phyloP scores from a whole-genome alignment of 345 rosid species.

The Brassica cretica region DNA sequence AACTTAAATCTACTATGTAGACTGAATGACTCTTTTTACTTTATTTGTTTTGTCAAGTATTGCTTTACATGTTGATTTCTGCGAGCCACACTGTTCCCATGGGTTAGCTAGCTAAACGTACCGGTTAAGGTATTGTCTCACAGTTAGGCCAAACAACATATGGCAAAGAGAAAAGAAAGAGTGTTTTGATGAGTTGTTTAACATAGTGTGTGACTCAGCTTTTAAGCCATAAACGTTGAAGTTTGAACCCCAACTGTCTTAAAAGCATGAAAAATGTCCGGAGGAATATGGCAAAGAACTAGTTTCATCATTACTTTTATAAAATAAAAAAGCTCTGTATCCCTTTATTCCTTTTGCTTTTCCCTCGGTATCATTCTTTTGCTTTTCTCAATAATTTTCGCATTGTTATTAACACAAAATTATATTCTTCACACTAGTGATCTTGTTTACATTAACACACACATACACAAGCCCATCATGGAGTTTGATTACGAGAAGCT shows the following conservation, averaged over 20 bases:
- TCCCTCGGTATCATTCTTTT: conserved; percentile 20
- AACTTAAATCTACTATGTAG: neutral
- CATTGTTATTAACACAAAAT: conserved; percentile 15
- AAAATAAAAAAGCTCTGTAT: conserved; percentile 2
- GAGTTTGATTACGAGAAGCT: conserved; percentile 56
- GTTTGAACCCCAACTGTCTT: conserved; percentile 38
- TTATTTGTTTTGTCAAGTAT: neutral
- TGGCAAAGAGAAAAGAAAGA: neutral
- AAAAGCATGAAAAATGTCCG: conserved; percentile 44
- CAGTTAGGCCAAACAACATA: conserved; percentile 10
- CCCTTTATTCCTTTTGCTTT: conserved; percentile 35
- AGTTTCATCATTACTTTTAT: conserved; percentile 22
- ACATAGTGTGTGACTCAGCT: conserved; percentile 42
- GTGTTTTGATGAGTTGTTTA: conserved; percentile 18
- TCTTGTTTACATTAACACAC: neutral
- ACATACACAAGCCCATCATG: conserved; percentile 5
- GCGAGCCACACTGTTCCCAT: neutral
- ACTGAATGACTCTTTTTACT: neutral
- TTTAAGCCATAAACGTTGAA: conserved; percentile 18
- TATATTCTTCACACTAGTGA: conserved; percentile 2
- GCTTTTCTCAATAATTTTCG: conserved; percentile 41
- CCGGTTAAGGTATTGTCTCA: conserved; percentile 13
- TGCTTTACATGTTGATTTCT: neutral
- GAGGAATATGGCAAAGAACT: conserved; percentile 21
- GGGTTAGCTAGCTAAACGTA: neutral